These are phyloP conservation scores for Beverwykella pulmonaria DNA, from an alignment of 495 filamentous ascomycete genomes.

Conservation along the genomic window DNA sequence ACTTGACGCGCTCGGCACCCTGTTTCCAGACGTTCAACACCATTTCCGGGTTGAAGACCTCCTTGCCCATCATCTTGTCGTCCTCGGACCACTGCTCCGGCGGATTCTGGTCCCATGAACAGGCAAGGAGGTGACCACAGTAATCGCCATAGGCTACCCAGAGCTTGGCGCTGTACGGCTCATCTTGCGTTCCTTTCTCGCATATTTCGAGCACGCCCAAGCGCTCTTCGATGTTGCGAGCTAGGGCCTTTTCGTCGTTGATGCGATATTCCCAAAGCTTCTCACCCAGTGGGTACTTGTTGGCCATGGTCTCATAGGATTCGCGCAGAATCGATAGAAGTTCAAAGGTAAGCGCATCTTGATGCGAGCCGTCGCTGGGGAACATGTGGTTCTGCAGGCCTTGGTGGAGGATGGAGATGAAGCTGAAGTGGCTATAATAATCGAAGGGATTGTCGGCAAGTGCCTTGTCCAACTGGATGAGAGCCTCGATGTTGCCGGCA, in stretches of 20 bases:
- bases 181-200: conserved; percentile 75
- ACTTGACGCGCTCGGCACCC: conserved; percentile 75
- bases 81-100: conserved; percentile 70
- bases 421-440: conserved; percentile 65
- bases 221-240: conserved; percentile 63
- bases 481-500: conserved; percentile 55
- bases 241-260: conserved; percentile 63
- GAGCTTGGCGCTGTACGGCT: conserved; percentile 78
- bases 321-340: conserved; percentile 63
- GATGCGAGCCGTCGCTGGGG: conserved; percentile 45
- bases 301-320: conserved; percentile 67
- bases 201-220: conserved; percentile 82
- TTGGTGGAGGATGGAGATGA: conserved; percentile 66
- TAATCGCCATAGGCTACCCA: conserved; percentile 91
- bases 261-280: conserved; percentile 68
- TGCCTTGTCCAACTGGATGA: conserved; percentile 57
- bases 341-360: conserved; percentile 57
- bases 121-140: conserved; percentile 71
- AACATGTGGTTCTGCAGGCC: conserved; percentile 62
- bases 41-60: conserved; percentile 76
- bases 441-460: conserved; percentile 65
- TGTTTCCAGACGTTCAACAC: conserved; percentile 79
- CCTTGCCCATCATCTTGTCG: conserved; percentile 70
- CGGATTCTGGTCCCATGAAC: conserved; percentile 48
- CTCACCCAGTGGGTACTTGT: conserved; percentile 67